Base-by-base conservation (phyloP, 2,329 filamentous ascomycete genomes). In the Metarhizium rileyi region DNA sequence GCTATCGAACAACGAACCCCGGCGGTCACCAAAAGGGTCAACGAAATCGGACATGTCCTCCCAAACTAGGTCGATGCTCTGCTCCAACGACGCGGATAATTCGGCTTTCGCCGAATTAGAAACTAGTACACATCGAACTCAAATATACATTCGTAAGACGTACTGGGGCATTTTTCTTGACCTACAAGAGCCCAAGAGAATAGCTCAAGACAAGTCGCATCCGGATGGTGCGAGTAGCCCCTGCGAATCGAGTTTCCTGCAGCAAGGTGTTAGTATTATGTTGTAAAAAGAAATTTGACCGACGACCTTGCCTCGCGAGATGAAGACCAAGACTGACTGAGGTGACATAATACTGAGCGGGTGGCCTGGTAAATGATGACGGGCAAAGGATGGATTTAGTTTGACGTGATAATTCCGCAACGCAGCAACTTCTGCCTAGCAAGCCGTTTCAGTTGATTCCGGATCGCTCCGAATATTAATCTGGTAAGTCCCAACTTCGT, bases 21-120 rank as follows among this genome's bases (percentile, higher is more conserved):
- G 56, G 18, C 35, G 44, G 52, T 58, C 56, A 10, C 56, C 57
- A 48, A 55, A 58, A 42, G 57, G 56, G 44, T 58, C 53, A 23
- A 57, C 53, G 38, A 55, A 40, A 47, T 58, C 57, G 46, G 53
- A 53, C 7, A 52, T 40, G 20, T 55, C 52, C 2, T 50, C 26
- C 55, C 55, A 56, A 36, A n/a, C 44, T 14, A 53, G 9, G 25
- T 43, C n/a, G 30, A 46, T 40, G 33, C 35, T 44, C 41, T 50
- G 43, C 41, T 54, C 47, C 38, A 52, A 54, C n/a, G 45, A 44
- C 20, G 44, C 41, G 12, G 18, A 50, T 22, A 52, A 20, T 36
- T 52, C 38, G 44, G n/a, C 52, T 53, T 44, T 9, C 2, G 38
- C 33, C 30, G 14, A 30, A 27, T 52, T 40, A 54, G 47, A 43